A percentile compares a stretch with the other conserved stretches of the same genome.
Conservation (phyloP, 306 rosid species). For the Alnus rubra region DNA sequence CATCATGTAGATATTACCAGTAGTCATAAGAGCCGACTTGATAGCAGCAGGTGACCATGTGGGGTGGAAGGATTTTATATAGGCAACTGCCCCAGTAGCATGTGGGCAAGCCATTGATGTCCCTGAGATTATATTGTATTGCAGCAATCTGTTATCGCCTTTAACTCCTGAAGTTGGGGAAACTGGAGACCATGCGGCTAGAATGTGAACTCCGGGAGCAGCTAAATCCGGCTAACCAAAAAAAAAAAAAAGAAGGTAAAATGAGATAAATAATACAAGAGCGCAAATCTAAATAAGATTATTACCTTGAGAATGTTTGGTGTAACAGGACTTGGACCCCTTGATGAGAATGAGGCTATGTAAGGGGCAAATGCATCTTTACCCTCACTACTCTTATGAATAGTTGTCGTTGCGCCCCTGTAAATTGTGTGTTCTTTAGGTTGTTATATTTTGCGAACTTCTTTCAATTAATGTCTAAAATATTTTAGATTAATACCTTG, state of each 20-base stretch:
- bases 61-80: slow-evolving; percentile 37
- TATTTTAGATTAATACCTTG: slow-evolving; percentile 22
- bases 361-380: slow-evolving; percentile 30
- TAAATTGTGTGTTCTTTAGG: slow-evolving; percentile 12
- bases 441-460: background rate
- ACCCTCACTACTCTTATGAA: slow-evolving; percentile 22
- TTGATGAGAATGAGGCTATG: slow-evolving; percentile 38
- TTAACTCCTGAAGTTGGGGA: background rate
- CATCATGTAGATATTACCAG: slow-evolving; percentile 10
- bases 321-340: slow-evolving; percentile 54
- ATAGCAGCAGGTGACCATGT: slow-evolving; percentile 43
- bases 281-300: too few relatives aligned
- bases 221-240: background rate
- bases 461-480: slow-evolving; percentile 10
- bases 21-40: slow-evolving; percentile 40
- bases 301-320: slow-evolving; percentile 54
- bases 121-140: slow-evolving; percentile 36
- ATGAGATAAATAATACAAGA: too few relatives aligned
- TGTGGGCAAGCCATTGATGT: slow-evolving; percentile 52
- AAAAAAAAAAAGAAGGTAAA: background rate
- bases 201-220: slow-evolving; percentile 36
- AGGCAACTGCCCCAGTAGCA: slow-evolving; percentile 32
- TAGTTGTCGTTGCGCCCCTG: slow-evolving; percentile 37
- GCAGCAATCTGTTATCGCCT: slow-evolving; percentile 22
- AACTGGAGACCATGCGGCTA: slow-evolving; percentile 33